These are phyloP conservation scores for Hypomontagnella submonticulosa DNA, from an alignment of 495 filamentous ascomycete species.

Conservation along the genomic window DNA sequence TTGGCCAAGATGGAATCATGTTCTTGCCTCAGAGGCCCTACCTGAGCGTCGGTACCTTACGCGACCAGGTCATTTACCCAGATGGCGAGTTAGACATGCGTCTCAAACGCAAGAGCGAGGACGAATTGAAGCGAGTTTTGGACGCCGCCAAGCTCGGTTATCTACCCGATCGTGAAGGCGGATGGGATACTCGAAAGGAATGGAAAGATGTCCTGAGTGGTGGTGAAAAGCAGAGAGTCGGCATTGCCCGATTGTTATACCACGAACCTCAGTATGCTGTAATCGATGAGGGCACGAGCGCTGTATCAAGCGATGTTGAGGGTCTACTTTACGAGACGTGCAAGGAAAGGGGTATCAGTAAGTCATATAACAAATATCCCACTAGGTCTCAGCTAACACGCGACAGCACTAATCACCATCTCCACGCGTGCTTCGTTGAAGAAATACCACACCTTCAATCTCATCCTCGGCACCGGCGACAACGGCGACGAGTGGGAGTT, in stretches of 20 bases:
- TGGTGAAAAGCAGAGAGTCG: constrained; percentile 98
- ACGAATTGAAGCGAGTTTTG: constrained; percentile 77
- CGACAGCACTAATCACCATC: constrained; percentile 83
- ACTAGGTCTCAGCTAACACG: constrained; percentile 41
- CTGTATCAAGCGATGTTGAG: constrained; percentile 93
- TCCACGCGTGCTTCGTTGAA: constrained; percentile 92
- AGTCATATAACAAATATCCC: constrained; percentile 46
- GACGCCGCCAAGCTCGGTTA: constrained; percentile 89
- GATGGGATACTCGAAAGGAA: constrained; percentile 95
- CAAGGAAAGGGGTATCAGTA: constrained; percentile 91
- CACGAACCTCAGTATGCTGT: constrained; percentile 95
- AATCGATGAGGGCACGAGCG: constrained; percentile 94
- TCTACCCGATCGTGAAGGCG: constrained; percentile 89
- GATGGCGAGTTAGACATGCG: constrained; percentile 95
- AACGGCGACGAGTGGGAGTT: constrained; percentile 80
- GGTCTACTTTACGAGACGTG: constrained; percentile 90
- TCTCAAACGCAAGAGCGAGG: constrained; percentile 77
- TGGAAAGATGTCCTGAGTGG: constrained; percentile 98
- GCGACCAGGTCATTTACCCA: constrained; percentile 98
- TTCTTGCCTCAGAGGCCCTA: constrained; percentile 97
- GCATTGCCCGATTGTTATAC: constrained; percentile 88
- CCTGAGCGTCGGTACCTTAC: constrained; percentile 90
- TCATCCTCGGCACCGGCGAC: constrained; percentile 80
- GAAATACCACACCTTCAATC: constrained; percentile 91
- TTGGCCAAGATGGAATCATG: constrained; percentile 94